A percentile compares a stretch with the other conserved stretches of the same genome.
These are phyloP conservation scores for Durio zibethinus DNA, from an alignment of 345 rosid genomes.

Conservation along the genomic window DNA sequence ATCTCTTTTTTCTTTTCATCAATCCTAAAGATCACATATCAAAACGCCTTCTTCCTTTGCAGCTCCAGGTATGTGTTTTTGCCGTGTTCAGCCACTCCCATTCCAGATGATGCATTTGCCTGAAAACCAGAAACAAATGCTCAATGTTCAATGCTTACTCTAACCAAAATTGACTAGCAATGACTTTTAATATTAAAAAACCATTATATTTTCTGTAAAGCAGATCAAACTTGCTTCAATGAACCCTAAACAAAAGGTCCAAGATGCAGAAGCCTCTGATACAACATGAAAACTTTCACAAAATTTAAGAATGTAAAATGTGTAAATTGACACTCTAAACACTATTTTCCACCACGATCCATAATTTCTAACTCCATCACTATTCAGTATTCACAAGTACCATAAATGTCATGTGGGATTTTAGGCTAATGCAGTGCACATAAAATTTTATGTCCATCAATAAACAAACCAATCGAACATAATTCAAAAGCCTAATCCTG, in stretches of 20 bases:
- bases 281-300: not conserved
- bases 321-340: not conserved
- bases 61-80: conserved; percentile 56
- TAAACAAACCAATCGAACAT: not conserved
- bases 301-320: not conserved
- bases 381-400: not conserved
- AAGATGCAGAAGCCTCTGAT: not conserved
- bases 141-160: not conserved
- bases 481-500: not conserved
- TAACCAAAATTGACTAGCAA: not conserved
- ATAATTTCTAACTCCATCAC: not conserved
- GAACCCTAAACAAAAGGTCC: not conserved
- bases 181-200: not conserved
- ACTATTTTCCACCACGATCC: not conserved
- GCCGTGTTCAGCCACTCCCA: conserved; percentile 76
- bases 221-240: not conserved
- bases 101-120: conserved; percentile 75
- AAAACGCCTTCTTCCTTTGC: conserved; percentile 63
- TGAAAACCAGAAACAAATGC: conserved; percentile 22
- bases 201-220: not conserved
- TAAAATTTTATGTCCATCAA: not conserved
- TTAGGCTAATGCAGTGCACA: not conserved
- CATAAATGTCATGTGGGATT: not conserved
- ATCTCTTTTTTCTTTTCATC: conserved; percentile 64
- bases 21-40: conserved; percentile 62